Evolutionary conservation across 2,329 filamentous ascomycete species (phyloP), one percentile per base, ranked within the genome.

Genomic region (Lomentospora prolificans): DNA sequence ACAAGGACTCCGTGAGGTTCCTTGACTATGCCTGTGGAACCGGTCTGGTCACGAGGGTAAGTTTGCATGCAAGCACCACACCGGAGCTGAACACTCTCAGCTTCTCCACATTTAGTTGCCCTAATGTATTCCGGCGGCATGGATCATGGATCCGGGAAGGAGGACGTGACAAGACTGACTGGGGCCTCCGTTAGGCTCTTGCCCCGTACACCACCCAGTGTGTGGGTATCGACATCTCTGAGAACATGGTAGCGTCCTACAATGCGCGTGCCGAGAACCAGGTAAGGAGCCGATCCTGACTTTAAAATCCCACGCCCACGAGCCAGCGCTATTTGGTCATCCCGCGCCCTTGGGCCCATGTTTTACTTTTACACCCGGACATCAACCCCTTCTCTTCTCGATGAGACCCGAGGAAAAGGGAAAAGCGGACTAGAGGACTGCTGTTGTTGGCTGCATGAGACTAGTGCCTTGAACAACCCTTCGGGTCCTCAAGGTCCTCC

Each of bases 11-110:
- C 56, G 72, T 82, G 44, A 76, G 77, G 50, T 69, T 89, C 19
- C 72, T 90, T 2, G 87, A 91, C 65, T 91, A 90, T 67, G 87
- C 87, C 14, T 90, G 87, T 64, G 87, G 87, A 7, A 84, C 85
- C 4, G 86, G 86, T 2, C 68, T 81, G 55, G 73, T 88, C 59
- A 85, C 85, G 10, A 75, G 78, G 66, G 84, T 86, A 65, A 61
- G 75, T 69, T 19, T 19, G 28, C 44, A 19, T 19, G 2, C 9
- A 14, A 6, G 25, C 56, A 2, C 30, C 25, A 24, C 48, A 55
- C 41, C 17, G 41, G 14, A 17, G 8, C 44, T 33, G 27, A 6
- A 6, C n/a, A n/a, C n/a, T 25, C 27, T 19, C 22, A n/a, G 27
- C 12, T 19, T n/a, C n/a, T n/a, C n/a, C n/a, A n/a, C n/a, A n/a